Percentiles rank a stretch among this genome's conserved stretches.
phyloP scores from a whole-genome alignment of 1,139 yeast species.

The Taiozyma onychis region DNA sequence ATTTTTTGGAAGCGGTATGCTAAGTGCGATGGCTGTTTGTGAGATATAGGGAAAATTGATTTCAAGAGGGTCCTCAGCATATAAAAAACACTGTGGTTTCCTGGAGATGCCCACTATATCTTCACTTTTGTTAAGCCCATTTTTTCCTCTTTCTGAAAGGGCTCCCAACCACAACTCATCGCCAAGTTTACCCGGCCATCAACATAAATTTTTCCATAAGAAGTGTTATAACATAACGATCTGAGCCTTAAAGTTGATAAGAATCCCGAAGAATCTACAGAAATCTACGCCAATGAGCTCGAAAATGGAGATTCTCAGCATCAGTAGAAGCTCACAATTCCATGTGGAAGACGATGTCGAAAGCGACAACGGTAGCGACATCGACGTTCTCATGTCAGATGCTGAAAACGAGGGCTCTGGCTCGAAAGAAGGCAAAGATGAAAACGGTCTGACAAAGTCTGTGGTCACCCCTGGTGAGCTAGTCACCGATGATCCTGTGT shows the following conservation, averaged over 20 bases:
- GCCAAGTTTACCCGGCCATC: background rate
- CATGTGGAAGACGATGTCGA: constrained; percentile 10
- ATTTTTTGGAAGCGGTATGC: background rate
- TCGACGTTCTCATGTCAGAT: constrained; percentile 13
- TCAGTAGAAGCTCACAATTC: constrained; percentile 15
- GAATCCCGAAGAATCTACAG: background rate
- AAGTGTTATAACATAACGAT: background rate
- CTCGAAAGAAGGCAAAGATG: constrained; percentile 9
- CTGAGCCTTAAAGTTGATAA: background rate
- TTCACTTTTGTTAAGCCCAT: background rate
- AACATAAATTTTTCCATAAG: background rate
- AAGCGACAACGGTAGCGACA: constrained; percentile 10
- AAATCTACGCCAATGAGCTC: background rate
- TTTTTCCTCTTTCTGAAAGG: background rate
- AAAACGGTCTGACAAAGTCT: constrained; percentile 23
- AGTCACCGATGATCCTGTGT: constrained; percentile 88
- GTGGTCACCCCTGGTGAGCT: constrained; percentile 96
- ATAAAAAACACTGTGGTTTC: background rate
- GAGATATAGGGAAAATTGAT: background rate
- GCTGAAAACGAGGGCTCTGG: constrained; percentile 3
- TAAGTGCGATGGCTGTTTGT: background rate
- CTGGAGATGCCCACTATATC: background rate
- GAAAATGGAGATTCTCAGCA: constrained; percentile 18
- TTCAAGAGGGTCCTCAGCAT: background rate
- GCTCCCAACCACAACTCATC: background rate